phyloP scores from a whole-genome alignment of 1,284 basidiomycete genomes.

The Cryptococcus neoformans region DNA sequence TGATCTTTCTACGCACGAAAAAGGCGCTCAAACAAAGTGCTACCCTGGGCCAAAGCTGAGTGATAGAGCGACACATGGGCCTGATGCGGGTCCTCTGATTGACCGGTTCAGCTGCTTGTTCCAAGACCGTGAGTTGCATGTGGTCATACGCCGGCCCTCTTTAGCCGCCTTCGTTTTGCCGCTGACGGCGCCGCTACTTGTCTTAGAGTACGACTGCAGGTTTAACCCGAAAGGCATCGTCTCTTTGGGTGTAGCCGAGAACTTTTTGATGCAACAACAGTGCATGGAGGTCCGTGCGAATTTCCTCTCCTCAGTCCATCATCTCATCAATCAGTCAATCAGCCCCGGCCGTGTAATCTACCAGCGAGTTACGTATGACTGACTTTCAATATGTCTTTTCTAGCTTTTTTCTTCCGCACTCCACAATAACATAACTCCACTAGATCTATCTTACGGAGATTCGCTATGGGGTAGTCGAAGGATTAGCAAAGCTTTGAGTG shows the following conservation, averaged over 20 bases:
- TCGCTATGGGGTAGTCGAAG: constrained; percentile 44
- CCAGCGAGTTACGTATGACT: no score
- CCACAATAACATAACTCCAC: constrained; percentile 24
- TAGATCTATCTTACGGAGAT: constrained; percentile 45
- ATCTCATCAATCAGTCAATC: no score
- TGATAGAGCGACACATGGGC: constrained; percentile 42
- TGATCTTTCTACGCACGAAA: background rate
- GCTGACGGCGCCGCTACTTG: background rate
- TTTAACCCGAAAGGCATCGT: constrained; percentile 47
- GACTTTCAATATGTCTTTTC: background rate
- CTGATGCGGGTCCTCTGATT: constrained; percentile 45
- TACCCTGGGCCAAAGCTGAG: constrained; percentile 43
- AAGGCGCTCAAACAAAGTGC: background rate
- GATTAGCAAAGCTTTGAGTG: constrained; percentile 37
- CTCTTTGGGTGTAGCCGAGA: constrained; percentile 52
- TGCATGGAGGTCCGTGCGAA: constrained; percentile 32
- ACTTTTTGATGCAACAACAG: constrained; percentile 47
- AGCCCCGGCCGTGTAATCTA: no score
- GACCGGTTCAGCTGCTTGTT: constrained; percentile 46
- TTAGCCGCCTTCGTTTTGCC: no score
- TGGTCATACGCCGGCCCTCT: background rate
- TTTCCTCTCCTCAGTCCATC: background rate
- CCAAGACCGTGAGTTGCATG: constrained; percentile 38
- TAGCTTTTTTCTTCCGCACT: constrained; percentile 36
- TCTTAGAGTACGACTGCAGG: constrained; percentile 40